A percentile compares a stretch with the other conserved stretches of the same genome.
phyloP scores from a whole-genome alignment of 2,329 filamentous ascomycete species.

The Metarhizium sp. region DNA sequence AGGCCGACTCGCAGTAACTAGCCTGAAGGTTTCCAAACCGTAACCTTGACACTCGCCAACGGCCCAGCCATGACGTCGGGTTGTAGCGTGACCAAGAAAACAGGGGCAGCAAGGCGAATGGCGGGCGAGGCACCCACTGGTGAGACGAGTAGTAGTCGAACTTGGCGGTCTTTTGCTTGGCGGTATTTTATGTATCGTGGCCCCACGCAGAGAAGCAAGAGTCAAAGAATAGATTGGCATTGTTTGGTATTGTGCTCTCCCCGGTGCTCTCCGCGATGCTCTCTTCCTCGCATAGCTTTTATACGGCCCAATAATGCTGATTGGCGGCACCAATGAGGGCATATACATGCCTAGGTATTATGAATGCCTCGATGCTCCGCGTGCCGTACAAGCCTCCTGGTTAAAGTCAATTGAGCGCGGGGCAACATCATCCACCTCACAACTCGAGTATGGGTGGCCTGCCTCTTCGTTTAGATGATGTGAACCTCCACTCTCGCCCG shows the following conservation, averaged over 20 bases:
- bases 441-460: neutral
- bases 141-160: neutral
- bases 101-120: constrained; percentile 5
- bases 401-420: neutral
- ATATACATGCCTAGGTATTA: neutral
- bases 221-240: neutral
- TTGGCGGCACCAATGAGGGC: neutral
- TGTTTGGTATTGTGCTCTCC: no score
- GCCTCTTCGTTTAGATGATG: neutral
- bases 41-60: constrained; percentile 2
- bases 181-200: neutral
- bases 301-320: neutral
- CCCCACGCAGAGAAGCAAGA: neutral
- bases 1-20: neutral
- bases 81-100: constrained; percentile 10
- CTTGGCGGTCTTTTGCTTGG: neutral
- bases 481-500: neutral
- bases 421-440: neutral
- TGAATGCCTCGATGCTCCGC: neutral
- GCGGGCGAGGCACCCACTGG: constrained; percentile 1
- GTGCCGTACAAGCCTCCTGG: neutral
- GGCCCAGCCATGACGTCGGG: constrained; percentile 13
- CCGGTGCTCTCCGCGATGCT: neutral
- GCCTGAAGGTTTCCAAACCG: neutral
- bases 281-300: neutral